Conservation (phyloP, 2,329 filamentous ascomycete species). For the Ustulina deusta region DNA sequence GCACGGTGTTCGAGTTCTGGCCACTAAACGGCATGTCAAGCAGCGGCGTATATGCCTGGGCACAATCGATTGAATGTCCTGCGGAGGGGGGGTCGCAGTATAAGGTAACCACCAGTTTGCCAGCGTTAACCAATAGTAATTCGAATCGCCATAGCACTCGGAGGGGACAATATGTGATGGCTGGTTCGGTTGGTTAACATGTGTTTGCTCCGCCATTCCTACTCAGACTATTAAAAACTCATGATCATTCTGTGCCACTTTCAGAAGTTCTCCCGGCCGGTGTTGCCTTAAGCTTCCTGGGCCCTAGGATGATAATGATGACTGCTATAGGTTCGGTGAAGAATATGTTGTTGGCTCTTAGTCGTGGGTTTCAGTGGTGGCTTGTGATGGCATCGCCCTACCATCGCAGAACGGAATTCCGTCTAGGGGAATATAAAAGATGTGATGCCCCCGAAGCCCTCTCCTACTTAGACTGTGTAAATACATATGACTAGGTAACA, state of each 20-base stretch:
- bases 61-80: not conserved
- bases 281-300: not conserved
- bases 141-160: not conserved
- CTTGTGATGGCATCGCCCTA: not conserved
- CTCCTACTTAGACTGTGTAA: not conserved
- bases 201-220: slow-evolving; percentile 11
- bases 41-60: not conserved
- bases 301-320: not conserved
- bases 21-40: not conserved
- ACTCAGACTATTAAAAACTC: not conserved
- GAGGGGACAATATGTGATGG: slow-evolving; percentile 4
- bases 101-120: slow-evolving; percentile 1
- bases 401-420: not conserved
- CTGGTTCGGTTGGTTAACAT: slow-evolving; percentile 10
- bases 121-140: slow-evolving; percentile 13
- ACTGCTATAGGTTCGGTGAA: slow-evolving; percentile 5
- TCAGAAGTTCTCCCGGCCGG: not conserved
- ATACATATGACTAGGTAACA: not conserved
- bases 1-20: no score
- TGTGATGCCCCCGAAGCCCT: not conserved
- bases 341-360: slow-evolving; percentile 11
- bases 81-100: not conserved
- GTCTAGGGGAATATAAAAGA: not conserved
- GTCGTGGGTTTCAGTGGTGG: slow-evolving; percentile 7
- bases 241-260: slow-evolving; percentile 13